phyloP scores from a whole-genome alignment of 148 eudicot genomes.

The Persicaria tinctoria region DNA sequence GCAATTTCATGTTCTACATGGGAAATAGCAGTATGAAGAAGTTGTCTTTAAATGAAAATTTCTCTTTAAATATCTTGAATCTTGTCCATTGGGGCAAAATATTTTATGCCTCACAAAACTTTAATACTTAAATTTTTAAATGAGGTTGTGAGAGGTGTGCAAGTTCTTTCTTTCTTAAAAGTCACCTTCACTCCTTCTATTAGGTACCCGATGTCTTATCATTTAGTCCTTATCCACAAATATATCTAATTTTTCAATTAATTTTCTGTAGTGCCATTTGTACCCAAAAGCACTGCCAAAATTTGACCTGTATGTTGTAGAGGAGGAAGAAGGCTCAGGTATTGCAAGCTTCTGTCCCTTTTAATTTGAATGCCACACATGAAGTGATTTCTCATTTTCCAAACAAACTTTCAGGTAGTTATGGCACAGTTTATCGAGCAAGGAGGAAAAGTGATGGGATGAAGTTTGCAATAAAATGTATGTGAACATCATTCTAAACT shows the following conservation, averaged over 20 bases:
- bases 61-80: too few relatives aligned
- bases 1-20: background rate
- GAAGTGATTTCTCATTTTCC: background rate
- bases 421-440: constrained; percentile 91
- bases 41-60: too few relatives aligned
- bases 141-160: too few relatives aligned
- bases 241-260: background rate
- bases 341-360: constrained; percentile 6
- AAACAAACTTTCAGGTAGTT: constrained; percentile 66
- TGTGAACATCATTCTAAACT: constrained; percentile 11
- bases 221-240: background rate
- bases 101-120: too few relatives aligned
- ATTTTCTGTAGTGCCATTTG: constrained; percentile 30
- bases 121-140: too few relatives aligned
- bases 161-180: background rate
- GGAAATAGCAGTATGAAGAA: background rate
- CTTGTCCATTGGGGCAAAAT: too few relatives aligned
- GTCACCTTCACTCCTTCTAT: background rate
- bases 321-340: constrained; percentile 99
- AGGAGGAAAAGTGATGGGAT: constrained; percentile 65
- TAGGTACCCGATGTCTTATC: background rate
- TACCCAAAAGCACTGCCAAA: constrained; percentile 43
- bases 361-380: background rate
- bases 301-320: constrained; percentile 54
- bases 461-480: constrained; percentile 89